Conservation (phyloP, 2,329 filamentous ascomycete species). For the Hypoxylon rubiginosum region DNA sequence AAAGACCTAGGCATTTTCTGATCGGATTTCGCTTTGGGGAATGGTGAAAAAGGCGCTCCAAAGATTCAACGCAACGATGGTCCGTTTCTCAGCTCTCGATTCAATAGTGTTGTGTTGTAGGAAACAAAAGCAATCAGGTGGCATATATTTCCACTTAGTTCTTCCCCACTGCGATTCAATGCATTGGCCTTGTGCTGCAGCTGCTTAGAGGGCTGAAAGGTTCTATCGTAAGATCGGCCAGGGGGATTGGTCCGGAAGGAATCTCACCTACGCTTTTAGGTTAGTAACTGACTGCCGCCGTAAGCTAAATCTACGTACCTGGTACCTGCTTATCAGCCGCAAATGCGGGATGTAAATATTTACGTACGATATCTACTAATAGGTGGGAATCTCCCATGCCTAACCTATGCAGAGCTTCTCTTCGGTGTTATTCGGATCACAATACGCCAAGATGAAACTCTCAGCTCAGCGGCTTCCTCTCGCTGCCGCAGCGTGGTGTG, state of each 20-base stretch:
- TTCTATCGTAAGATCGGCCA: not conserved
- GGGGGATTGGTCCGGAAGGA: not conserved
- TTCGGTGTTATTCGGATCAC: not conserved
- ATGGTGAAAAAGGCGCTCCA: no score
- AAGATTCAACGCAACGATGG: no score
- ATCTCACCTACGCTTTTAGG: slow-evolving; percentile 4
- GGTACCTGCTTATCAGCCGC: slow-evolving; percentile 28
- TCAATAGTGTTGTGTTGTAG: no score
- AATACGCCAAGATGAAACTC: slow-evolving; percentile 22
- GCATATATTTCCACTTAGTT: no score
- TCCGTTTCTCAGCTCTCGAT: no score
- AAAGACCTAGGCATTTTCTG: not conserved
- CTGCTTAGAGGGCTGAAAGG: not conserved
- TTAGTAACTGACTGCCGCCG: not conserved
- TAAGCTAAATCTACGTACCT: not conserved
- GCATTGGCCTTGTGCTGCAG: not conserved
- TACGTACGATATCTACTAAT: not conserved
- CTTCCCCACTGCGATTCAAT: not conserved
- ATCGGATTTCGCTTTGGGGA: no score
- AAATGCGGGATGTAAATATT: not conserved
- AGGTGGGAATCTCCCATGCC: no score
- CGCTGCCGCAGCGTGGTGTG: slow-evolving; percentile 17
- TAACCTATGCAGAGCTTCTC: not conserved
- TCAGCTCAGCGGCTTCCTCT: slow-evolving; percentile 2
- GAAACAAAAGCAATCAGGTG: no score